Evolutionary conservation across 805 yeast species (phyloP).

Genomic region (Candida arabinofermentans): DNA sequence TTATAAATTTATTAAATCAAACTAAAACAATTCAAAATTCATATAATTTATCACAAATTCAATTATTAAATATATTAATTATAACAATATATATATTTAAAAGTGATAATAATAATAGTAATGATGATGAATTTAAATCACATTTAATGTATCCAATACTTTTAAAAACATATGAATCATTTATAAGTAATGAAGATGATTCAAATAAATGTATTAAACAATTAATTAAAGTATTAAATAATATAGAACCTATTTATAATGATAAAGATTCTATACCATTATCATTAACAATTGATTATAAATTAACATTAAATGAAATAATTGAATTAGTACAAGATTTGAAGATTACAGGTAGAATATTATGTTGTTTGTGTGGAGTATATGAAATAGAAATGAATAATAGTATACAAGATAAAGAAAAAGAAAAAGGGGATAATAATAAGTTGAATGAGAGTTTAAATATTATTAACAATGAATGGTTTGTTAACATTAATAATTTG

Average conservation of each 20-base stretch:
- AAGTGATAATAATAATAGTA: constrained; percentile 4
- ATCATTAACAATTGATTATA: background rate
- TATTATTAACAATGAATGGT: constrained; percentile 23
- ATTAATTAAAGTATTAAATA: constrained; percentile 10
- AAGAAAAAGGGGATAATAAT: background rate
- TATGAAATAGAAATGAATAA: constrained; percentile 22
- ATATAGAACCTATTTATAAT: constrained; percentile 12
- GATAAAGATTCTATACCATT: constrained; percentile 6
- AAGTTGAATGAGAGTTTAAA: constrained; percentile 9
- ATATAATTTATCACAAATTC: constrained; percentile 7
- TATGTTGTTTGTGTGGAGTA: constrained; percentile 33
- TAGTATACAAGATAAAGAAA: background rate
- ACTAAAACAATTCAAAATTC: constrained; percentile 4
- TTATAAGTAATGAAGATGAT: no score
- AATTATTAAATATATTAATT: constrained; percentile 10
- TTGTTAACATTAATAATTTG: constrained; percentile 22
- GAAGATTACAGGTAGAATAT: constrained; percentile 32
- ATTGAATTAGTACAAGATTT: constrained; percentile 23
- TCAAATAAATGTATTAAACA: background rate
- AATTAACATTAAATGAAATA: constrained; percentile 19
- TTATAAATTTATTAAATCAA: constrained; percentile 19
- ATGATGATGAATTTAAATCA: background rate
- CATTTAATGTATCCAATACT: background rate
- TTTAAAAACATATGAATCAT: constrained; percentile 1
- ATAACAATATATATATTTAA: constrained; percentile 18